phyloP scores from a whole-genome alignment of 169 alveolate species.

The Plasmodium adleri region DNA sequence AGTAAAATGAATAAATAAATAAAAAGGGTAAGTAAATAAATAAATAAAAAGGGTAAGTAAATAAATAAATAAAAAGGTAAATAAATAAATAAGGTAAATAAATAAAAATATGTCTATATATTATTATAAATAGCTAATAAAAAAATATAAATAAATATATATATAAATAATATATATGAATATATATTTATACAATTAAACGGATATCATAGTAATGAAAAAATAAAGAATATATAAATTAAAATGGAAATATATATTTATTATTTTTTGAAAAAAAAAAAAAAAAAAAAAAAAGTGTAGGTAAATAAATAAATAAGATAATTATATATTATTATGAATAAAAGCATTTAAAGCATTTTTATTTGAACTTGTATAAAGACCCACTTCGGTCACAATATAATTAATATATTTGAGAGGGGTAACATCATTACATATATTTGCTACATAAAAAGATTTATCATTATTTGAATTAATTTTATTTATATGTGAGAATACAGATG shows the following conservation, averaged over 20 bases:
- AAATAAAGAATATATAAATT: not conserved
- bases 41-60: no score
- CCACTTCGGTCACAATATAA: constrained; percentile 72
- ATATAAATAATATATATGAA: not conserved
- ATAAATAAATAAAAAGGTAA: no score
- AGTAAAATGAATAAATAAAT: no score
- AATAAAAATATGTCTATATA: no score
- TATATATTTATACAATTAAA: constrained; percentile 7
- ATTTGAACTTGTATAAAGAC: constrained; percentile 75
- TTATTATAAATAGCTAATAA: no score
- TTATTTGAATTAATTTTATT: constrained; percentile 59
- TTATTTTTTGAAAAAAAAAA: not conserved
- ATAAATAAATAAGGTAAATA: no score
- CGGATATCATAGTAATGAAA: not conserved
- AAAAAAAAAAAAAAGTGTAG: not conserved
- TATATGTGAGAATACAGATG: constrained; percentile 65
- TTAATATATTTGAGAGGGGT: constrained; percentile 73
- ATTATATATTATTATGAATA: constrained; percentile 52
- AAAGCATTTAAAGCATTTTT: constrained; percentile 65
- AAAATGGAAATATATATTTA: not conserved
- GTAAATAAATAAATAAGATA: not conserved
- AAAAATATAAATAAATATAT: no score
- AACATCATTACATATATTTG: constrained; percentile 74
- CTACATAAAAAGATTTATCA: constrained; percentile 75
- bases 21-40: no score